A percentile compares a stretch with the other conserved stretches of the same genome.
phyloP scores from a whole-genome alignment of 345 rosid genomes.

The Raphanus sativus region DNA sequence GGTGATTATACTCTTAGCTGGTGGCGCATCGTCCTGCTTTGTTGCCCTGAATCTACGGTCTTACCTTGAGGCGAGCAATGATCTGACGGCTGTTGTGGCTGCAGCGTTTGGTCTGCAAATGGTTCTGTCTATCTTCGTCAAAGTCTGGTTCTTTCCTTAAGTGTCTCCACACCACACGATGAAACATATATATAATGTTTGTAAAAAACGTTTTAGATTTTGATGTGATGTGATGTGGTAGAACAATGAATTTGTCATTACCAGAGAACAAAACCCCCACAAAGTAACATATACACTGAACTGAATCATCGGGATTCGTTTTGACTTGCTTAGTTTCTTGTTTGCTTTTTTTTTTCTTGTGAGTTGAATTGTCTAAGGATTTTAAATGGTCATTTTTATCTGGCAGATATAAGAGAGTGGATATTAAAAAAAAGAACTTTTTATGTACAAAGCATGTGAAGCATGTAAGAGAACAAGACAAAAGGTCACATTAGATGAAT shows the following conservation, averaged over 20 bases:
- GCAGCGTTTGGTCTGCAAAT: slow-evolving; percentile 77
- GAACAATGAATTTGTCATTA: slow-evolving; percentile 12
- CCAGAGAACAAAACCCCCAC: slow-evolving; percentile 18
- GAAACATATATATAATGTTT: too few species aligned
- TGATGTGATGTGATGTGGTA: slow-evolving; percentile 24
- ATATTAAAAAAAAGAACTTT: neutral
- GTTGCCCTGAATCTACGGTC: slow-evolving; percentile 72
- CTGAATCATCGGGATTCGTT: slow-evolving; percentile 15
- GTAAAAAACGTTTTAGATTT: slow-evolving; percentile 22
- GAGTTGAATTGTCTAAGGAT: slow-evolving; percentile 14
- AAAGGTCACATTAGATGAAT: too few species aligned
- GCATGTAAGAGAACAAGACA: too few species aligned
- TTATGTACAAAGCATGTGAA: slow-evolving; percentile 19
- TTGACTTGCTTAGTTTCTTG: slow-evolving; percentile 6
- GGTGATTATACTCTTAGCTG: slow-evolving; percentile 73
- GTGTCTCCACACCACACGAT: too few species aligned
- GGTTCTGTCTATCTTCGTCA: slow-evolving; percentile 80
- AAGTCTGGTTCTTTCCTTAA: slow-evolving; percentile 91
- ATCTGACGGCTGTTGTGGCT: slow-evolving; percentile 51
- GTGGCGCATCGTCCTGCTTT: slow-evolving; percentile 67
- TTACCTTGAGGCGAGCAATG: slow-evolving; percentile 44
- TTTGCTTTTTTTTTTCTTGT: slow-evolving; percentile 15
- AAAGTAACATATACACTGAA: slow-evolving; percentile 16
- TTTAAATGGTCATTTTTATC: slow-evolving; percentile 9
- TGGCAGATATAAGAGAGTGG: neutral